Base-by-base conservation (phyloP, 2,329 filamentous ascomycete genomes). In the Akanthomyces uredinophilus region DNA sequence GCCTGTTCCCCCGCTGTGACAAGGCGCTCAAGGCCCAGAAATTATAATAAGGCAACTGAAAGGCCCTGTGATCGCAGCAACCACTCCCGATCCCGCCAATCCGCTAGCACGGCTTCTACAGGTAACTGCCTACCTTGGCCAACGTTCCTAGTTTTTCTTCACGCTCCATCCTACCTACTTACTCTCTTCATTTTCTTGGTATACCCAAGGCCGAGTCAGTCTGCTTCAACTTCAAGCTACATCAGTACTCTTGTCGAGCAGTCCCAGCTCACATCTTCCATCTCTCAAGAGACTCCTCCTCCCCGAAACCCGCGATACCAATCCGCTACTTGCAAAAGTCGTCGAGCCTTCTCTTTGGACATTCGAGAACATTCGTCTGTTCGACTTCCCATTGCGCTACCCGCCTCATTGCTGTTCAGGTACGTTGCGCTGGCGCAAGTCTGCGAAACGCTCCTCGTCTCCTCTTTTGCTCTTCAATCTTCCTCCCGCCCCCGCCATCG, bases 51-150 rank as follows among this genome's bases (percentile, higher is more conserved):
- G 11, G 6, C 32, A 11, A 8, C 32, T 39, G 14, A 55, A n/a
- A 10, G 18, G 53, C 37, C 39, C 53, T 55, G 24, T 20, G 29
- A 53, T 37, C n/a, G 22, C 13, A 39, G 37, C 29, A 27, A 53
- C 52, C 27, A 13, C 35, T 10, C 51, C 53, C 53, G 54, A 59
- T 51, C 56, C 47, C 56, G 56, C 47, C 24, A 32, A 35, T 35
- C 24, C 10, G 14, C 27, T 29, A 35, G 13, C 41, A 32, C 54
- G 41, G 37, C 37, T 39, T 39, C 37, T 22, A 47, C 44, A 50
- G 47, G 39, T 27, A n/a, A n/a, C n/a, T n/a, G n/a, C n/a, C n/a
- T n/a, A 35, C 39, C 11, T 57, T 41, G 11, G 32, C 32, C 32
- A 35, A 35, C 32, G 27, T 59, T 39, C 22, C 43, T 41, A 7